Evolutionary conservation across 345 rosid species (phyloP).

Genomic region (Jatropha curcas): DNA sequence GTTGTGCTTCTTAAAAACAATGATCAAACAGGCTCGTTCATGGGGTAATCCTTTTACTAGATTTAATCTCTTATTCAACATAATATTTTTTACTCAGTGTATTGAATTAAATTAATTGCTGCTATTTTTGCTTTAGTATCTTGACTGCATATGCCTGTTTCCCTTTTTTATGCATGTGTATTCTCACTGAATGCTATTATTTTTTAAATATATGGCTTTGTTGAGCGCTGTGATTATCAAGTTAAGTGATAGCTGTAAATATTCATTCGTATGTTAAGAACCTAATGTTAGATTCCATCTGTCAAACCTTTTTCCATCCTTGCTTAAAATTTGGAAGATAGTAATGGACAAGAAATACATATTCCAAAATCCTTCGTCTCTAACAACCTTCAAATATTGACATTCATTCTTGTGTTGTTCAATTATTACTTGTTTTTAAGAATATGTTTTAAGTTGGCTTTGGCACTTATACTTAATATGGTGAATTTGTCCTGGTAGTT

Average conservation of each 20-base stretch:
- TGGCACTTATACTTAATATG: not conserved
- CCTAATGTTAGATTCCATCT: not conserved
- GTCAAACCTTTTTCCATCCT: not conserved
- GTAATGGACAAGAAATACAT: not conserved
- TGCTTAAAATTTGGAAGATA: not conserved
- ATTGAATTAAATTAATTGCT: not conserved
- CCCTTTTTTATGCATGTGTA: not conserved
- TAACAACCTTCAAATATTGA: not conserved
- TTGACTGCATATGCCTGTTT: not conserved
- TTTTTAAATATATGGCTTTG: not conserved
- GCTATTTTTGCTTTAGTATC: not conserved
- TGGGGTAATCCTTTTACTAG: constrained; percentile 50
- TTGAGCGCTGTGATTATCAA: not conserved
- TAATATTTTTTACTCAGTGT: not conserved
- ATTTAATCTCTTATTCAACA: not conserved
- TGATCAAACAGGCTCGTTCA: constrained; percentile 31
- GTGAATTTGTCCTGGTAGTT: not conserved
- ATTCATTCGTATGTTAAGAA: not conserved
- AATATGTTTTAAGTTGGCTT: not conserved
- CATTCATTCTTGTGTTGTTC: too few species aligned
- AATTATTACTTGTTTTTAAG: too few species aligned
- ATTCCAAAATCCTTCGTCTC: not conserved
- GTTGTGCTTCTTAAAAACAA: constrained; percentile 62
- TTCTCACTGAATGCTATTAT: not conserved
- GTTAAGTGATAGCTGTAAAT: not conserved